Base-by-base conservation (phyloP, 345 rosid species). In the Salix udensis region DNA sequence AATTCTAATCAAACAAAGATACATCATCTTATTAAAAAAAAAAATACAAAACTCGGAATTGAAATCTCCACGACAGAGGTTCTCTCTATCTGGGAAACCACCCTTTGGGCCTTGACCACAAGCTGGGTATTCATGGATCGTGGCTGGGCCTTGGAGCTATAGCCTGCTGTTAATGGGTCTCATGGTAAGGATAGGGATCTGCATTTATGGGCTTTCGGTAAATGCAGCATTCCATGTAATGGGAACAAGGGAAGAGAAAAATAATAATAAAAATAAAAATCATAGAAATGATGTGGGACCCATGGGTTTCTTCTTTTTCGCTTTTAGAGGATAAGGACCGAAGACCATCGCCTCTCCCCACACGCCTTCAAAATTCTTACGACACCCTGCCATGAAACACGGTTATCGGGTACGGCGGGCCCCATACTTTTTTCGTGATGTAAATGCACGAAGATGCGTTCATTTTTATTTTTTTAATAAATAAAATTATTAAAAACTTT, bases 251-350 rank as follows among this genome's bases (percentile, higher is more conserved):
- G 8, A 21, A 5, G 1, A n/a, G 11, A 21, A 34, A 18, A 0
- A 19, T 13, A 10, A 14, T 2, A 34, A 18, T 1, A 72, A 36
- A 9, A 21, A 10, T 18, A 15, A 7, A 2, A 19, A 10, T 21
- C 15, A 2, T 26, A 3, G 8, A 50, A 24, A 2, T 65, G 6
- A 1, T 15, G n/a, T 65, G 65, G 81, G 78, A 31, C 76, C 84
- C 81, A 44, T 72, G 0, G 3, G 5, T 70, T 69, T 67, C 42
- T 64, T 44, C 23, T 18, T 26, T 62, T 64, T 74, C 40, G 58
- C 73, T 74, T 77, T 81, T 60, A 67, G 42, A 2, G 85, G 85
- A 79, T 79, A 79, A 79, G 78, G 75, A 79, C 74, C 0, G 68
- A 75, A 6, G 78, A 46, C 71, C 80, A 30, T 8, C 46, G 24